These are phyloP conservation scores for Ensete ventricosum DNA, from an alignment of 176 grass and related monocot genomes.

Conservation along the genomic window DNA sequence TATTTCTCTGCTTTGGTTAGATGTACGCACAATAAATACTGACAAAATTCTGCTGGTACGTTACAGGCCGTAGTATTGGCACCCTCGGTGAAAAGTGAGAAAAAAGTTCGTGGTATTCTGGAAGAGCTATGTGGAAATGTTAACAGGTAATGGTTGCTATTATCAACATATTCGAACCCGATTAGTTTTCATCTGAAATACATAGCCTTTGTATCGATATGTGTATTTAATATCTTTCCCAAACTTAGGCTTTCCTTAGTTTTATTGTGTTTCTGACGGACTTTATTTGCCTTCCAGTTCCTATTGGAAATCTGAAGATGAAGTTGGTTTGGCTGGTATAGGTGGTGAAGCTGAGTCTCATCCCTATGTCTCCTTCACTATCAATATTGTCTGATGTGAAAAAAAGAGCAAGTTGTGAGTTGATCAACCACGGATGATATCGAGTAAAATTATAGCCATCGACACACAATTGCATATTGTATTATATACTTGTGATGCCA, in stretches of 20 bases:
- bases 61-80: slow-evolving; percentile 68
- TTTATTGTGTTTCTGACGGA: slow-evolving; percentile 1
- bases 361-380: slow-evolving; percentile 93
- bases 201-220: neutral
- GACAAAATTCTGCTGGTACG: slow-evolving; percentile 2
- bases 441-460: slow-evolving; percentile 6
- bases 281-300: slow-evolving; percentile 32
- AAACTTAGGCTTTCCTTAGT: neutral
- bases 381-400: slow-evolving; percentile 59
- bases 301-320: slow-evolving; percentile 88
- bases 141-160: slow-evolving; percentile 45
- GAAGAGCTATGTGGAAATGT: slow-evolving; percentile 52
- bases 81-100: slow-evolving; percentile 67
- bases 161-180: neutral
- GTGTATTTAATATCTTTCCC: neutral
- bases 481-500: neutral
- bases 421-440: neutral
- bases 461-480: neutral
- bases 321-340: slow-evolving; percentile 46
- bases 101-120: slow-evolving; percentile 84
- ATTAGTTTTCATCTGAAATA: neutral
- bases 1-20: slow-evolving; percentile 6
- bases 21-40: neutral
- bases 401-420: neutral
- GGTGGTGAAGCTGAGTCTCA: slow-evolving; percentile 67